Evolutionary conservation across 345 rosid species (phyloP), one percentile per base, ranked within the genome.

Genomic region (Mercurialis annua): DNA sequence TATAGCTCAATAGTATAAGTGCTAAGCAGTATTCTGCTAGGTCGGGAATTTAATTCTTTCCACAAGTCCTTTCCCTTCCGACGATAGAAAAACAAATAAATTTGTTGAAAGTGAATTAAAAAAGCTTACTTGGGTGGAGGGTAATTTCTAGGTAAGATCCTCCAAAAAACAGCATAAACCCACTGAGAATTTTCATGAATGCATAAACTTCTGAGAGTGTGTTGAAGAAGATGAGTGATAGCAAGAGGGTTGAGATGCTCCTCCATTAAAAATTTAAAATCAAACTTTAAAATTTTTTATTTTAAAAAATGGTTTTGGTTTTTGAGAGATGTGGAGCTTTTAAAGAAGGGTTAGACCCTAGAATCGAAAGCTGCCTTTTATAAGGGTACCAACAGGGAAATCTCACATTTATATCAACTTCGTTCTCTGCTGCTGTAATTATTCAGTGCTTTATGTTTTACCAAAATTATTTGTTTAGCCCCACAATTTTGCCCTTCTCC

Each of bases 61-160:
- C n/a, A n/a, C n/a, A n/a, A n/a, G n/a, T n/a, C n/a, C n/a, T n/a
- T n/a, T n/a, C n/a, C n/a, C n/a, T n/a, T n/a, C n/a, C n/a, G n/a
- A n/a, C n/a, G n/a, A n/a, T n/a, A n/a, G n/a, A n/a, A n/a, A n/a
- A n/a, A n/a, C n/a, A n/a, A n/a, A n/a, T n/a, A n/a, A n/a, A n/a
- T n/a, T n/a, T n/a, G n/a, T n/a, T n/a, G n/a, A n/a, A n/a, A n/a
- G n/a, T n/a, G n/a, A n/a, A n/a, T n/a, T n/a, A n/a, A n/a, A n/a
- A n/a, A n/a, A n/a, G n/a, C 84, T 87, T 88, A 93, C 98, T 93
- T 93, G 77, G 98, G 98, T 51, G 98, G 97, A 29, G 98, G 98
- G 75, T 93, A 93, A 57, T 90, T 93, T 71, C 98, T 87, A 62
- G 98, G 98, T 76, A 93, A 84, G 91, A 93, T 89, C 84, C 98